These are phyloP conservation scores for Boechera stricta DNA, from an alignment of 345 rosid genomes.

Conservation along the genomic window DNA sequence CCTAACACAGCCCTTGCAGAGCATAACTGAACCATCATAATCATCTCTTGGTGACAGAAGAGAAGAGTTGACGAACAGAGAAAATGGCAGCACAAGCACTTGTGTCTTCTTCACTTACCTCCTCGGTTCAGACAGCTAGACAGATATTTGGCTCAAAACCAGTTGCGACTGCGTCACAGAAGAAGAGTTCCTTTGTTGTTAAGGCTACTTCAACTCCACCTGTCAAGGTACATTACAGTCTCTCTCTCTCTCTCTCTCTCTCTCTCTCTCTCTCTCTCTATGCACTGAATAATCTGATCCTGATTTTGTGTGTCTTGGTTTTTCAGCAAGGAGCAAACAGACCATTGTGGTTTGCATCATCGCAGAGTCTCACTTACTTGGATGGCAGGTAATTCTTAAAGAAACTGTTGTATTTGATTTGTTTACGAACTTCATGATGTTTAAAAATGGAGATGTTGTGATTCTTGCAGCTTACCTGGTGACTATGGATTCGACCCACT, in stretches of 20 bases:
- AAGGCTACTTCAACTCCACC: conserved; percentile 91
- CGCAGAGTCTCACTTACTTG: conserved; percentile 88
- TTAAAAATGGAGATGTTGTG: conserved; percentile 7
- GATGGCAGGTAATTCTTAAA: conserved; percentile 77
- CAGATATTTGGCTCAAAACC: conserved; percentile 66
- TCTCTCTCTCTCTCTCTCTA: conserved; percentile 2
- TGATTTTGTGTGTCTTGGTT: conserved; percentile 34
- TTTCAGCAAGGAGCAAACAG: conserved; percentile 88
- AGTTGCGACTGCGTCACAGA: conserved; percentile 49
- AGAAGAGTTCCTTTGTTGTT: conserved; percentile 68
- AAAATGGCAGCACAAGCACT: conserved; percentile 90
- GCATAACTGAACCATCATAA: conserved; percentile 40
- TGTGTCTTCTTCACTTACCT: conserved; percentile 80
- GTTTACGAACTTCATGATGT: not conserved
- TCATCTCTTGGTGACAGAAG: conserved; percentile 42
- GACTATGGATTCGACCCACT: conserved; percentile 95
- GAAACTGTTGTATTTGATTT: not conserved
- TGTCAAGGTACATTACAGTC: conserved; percentile 63
- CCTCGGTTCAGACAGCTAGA: conserved; percentile 80
- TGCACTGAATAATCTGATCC: not conserved
- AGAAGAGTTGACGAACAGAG: conserved; percentile 9
- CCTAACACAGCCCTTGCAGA: conserved; percentile 40
- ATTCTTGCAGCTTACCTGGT: conserved; percentile 75
- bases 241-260: conserved; percentile 19
- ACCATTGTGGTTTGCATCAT: conserved; percentile 92